phyloP scores from a whole-genome alignment of 1,284 basidiomycete genomes.

The Cryptococcus depauperatus region DNA sequence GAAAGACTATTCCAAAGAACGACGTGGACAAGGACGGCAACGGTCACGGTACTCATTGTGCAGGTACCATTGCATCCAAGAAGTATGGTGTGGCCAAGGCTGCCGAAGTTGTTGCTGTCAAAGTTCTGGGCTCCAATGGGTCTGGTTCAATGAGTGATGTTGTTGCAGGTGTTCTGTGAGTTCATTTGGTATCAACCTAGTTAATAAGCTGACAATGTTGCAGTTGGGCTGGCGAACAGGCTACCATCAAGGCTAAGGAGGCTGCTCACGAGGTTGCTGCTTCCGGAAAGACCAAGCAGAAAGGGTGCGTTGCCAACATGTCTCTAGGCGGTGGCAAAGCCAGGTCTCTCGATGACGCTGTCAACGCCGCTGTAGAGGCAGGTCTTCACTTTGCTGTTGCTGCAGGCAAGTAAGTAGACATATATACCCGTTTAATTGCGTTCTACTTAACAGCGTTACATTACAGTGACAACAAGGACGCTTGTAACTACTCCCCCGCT shows the following conservation, averaged over 20 bases:
- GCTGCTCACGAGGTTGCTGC: conserved; percentile 58
- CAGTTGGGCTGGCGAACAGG: conserved; percentile 64
- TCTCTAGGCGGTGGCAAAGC: conserved; percentile 93
- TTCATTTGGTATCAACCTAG: background rate
- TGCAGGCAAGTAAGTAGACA: conserved; percentile 56
- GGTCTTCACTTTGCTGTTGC: conserved; percentile 95
- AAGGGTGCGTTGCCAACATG: conserved; percentile 98
- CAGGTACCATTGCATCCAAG: conserved; percentile 67
- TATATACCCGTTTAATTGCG: conserved; percentile 19
- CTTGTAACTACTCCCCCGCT: conserved; percentile 74
- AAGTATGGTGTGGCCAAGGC: conserved; percentile 92
- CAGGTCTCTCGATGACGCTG: conserved; percentile 72
- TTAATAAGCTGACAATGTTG: conserved; percentile 5
- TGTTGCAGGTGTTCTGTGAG: conserved; percentile 62
- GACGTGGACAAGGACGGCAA: conserved; percentile 66
- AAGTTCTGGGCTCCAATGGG: conserved; percentile 89
- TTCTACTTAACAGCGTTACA: conserved; percentile 5
- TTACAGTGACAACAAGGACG: conserved; percentile 53
- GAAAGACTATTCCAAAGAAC: conserved; percentile 68
- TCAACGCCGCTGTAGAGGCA: conserved; percentile 70
- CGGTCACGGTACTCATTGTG: conserved; percentile 68
- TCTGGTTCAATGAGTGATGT: conserved; percentile 96
- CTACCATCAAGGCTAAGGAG: conserved; percentile 51
- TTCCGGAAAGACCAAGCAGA: conserved; percentile 66
- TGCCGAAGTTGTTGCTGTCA: conserved; percentile 85